Conservation (phyloP, 768 basidiomycete genomes). For the Porpolomopsis calyptriformis region DNA sequence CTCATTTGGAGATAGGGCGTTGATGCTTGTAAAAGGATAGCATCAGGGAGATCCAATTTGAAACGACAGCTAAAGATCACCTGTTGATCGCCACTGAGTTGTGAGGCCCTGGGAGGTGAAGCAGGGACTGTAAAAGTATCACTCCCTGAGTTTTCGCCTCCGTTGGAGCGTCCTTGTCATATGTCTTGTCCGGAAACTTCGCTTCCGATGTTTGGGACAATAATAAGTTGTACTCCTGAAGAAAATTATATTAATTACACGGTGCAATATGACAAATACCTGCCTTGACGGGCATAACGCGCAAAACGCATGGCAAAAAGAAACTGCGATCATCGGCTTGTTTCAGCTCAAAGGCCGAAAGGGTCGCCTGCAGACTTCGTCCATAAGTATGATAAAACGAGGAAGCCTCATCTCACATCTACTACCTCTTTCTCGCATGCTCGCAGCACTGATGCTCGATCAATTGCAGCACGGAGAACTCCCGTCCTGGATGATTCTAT, state of each 20-base stretch:
- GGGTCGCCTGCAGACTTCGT: slow-evolving; percentile 42
- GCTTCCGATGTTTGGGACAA: too few relatives aligned
- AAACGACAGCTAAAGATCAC: slow-evolving; percentile 28
- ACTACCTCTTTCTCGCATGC: slow-evolving; percentile 38
- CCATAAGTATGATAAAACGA: not conserved
- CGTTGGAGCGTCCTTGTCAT: slow-evolving; percentile 27
- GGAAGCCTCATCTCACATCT: too few relatives aligned
- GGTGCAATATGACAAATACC: slow-evolving; percentile 9
- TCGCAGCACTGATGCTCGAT: slow-evolving; percentile 45
- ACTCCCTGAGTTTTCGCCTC: slow-evolving; percentile 79
- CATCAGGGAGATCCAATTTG: not conserved
- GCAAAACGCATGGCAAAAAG: slow-evolving; percentile 60
- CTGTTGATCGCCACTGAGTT: slow-evolving; percentile 61
- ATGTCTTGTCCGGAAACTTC: too few relatives aligned
- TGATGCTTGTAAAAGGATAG: slow-evolving; percentile 35
- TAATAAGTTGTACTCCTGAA: slow-evolving; percentile 19
- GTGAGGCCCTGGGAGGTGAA: slow-evolving; percentile 56
- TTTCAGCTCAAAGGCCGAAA: slow-evolving; percentile 46
- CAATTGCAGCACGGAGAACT: slow-evolving; percentile 65
- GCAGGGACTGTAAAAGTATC: slow-evolving; percentile 72
- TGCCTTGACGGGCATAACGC: slow-evolving; percentile 41
- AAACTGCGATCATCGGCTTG: slow-evolving; percentile 36
- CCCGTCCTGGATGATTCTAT: slow-evolving; percentile 65
- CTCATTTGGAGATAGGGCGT: slow-evolving; percentile 45
- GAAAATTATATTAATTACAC: not conserved